Base-by-base conservation (phyloP, 1,284 basidiomycete genomes). In the Pascua sp. region DNA sequence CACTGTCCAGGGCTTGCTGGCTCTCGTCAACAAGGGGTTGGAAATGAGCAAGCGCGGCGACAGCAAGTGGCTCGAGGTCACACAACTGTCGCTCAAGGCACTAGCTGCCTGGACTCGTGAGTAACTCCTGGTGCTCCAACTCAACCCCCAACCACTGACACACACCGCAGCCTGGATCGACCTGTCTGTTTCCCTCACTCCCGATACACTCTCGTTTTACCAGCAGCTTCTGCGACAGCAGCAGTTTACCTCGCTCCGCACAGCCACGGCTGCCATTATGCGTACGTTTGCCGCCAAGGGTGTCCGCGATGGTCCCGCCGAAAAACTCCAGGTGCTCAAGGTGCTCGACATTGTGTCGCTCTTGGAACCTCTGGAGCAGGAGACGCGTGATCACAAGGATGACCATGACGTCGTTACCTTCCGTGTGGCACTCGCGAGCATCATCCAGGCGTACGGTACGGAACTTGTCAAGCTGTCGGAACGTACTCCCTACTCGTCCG, bases 111-210 rank as follows among this genome's bases (percentile, higher is more conserved):
- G 97, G 77, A 92, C 91, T 63, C 91, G 92, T 94, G 73, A 75
- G 91, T 86, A 11, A 36, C 10, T 32, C n/a, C 2, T n/a, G 18
- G 0, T 48, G 2, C 37, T 11, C 10, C 13, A 15, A 24, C 12
- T n/a, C 41, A 41, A 11, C 49, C 41, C 40, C 12, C 42, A 37
- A 16, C 15, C 8, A 54, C 64, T 70, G 51, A 70, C 62, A 32
- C 24, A 32, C 24, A 41, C 24, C 67, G n/a, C n/a, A 95, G 92
- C 93, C 10, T 99, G 96, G 96, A 89, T 98, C 67, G 97, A 99
- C 72, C 94, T 99, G 69, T 90, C 91, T 67, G 81, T 98, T 57
- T 91, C 96, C 37, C 88, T 99, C 60, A 98, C 93, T 1, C 91
- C 90, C 18, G 85, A 85, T 11, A 93, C 93, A 0, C 85, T 98